These are phyloP conservation scores for Phanerochaete carnosa DNA, from an alignment of 768 basidiomycete genomes.

Conservation along the genomic window DNA sequence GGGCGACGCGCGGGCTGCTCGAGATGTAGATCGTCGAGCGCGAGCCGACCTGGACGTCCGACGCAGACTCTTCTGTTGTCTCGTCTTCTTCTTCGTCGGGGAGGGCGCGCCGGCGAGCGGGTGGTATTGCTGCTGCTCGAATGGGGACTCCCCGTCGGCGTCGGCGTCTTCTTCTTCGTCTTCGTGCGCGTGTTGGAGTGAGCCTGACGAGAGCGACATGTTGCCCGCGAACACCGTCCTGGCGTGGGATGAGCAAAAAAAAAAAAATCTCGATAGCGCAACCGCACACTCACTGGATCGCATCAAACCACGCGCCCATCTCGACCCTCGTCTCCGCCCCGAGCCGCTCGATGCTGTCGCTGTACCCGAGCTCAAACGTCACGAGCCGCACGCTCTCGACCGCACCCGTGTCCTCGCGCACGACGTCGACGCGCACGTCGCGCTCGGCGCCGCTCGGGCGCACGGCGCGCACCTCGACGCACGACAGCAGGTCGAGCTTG, in stretches of 20 bases:
- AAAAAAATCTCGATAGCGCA: neutral
- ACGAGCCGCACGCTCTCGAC: conserved; percentile 1
- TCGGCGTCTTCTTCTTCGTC: neutral
- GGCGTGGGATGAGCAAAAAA: neutral
- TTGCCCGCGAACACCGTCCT: conserved; percentile 10
- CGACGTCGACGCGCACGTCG: conserved; percentile 1
- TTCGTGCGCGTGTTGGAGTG: neutral
- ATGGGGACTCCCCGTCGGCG: no score
- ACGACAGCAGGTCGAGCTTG: conserved; percentile 6
- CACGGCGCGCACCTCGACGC: conserved; percentile 10
- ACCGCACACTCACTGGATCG: conserved; percentile 7
- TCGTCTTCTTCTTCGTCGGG: neutral
- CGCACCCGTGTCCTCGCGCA: neutral
- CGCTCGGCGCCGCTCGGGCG: neutral
- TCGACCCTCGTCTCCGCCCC: conserved; percentile 2
- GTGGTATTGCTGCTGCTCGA: no score
- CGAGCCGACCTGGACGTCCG: neutral
- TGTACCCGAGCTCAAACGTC: conserved; percentile 8
- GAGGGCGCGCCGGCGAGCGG: neutral
- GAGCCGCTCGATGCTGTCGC: conserved; percentile 9
- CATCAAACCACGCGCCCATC: conserved; percentile 10
- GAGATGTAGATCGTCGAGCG: conserved; percentile 1
- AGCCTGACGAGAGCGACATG: conserved; percentile 4
- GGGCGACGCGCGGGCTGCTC: neutral
- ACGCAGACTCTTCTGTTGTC: neutral